Evolutionary conservation across 148 eudicot species (phyloP).

Genomic region (Spergularia bocconei): DNA sequence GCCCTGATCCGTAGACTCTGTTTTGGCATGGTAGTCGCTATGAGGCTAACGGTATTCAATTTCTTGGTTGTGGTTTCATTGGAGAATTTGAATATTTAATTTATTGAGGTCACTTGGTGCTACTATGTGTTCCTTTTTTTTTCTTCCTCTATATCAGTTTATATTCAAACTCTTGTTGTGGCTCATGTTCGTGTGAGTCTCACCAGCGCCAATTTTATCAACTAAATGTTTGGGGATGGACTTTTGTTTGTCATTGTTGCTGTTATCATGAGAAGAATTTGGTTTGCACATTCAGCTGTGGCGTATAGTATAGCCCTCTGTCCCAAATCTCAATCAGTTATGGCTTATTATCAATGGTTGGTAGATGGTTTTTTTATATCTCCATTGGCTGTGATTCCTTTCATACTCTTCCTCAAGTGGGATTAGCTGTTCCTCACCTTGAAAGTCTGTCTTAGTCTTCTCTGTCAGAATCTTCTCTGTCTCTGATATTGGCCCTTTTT

Average conservation of each 20-base stretch:
- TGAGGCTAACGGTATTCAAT: background rate
- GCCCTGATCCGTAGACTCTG: background rate
- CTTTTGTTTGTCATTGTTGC: background rate
- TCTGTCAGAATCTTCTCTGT: background rate
- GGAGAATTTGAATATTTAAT: background rate
- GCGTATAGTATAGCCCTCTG: background rate
- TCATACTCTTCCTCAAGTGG: background rate
- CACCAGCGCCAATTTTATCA: background rate
- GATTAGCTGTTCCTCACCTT: too few species aligned
- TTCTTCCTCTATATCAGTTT: background rate
- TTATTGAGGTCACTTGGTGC: background rate
- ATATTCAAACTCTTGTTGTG: background rate
- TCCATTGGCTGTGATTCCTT: background rate
- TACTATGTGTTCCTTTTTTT: background rate
- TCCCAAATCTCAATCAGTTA: too few species aligned
- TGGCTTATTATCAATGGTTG: too few species aligned
- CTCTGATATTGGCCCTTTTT: constrained; percentile 6
- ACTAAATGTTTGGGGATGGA: background rate
- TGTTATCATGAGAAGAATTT: background rate
- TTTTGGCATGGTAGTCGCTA: background rate
- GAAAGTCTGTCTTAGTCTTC: too few species aligned
- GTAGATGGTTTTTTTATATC: background rate
- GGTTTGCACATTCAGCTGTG: background rate
- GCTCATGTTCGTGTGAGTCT: background rate
- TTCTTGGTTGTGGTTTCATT: constrained; percentile 1